Conservation (phyloP, 495 filamentous ascomycete genomes). For the Aspergillus hancockii region DNA sequence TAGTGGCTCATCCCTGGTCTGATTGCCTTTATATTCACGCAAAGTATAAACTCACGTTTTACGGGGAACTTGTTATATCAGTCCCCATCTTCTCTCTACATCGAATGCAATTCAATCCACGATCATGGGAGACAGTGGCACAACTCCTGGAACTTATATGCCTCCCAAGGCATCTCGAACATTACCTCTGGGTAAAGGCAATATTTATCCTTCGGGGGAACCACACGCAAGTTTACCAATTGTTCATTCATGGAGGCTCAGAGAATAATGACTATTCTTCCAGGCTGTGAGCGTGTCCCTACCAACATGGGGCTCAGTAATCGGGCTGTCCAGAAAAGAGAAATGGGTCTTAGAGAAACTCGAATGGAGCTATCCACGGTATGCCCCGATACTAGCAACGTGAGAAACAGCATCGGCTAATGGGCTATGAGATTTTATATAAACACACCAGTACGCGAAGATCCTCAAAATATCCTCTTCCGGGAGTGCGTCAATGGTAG, state of each 20-base stretch:
- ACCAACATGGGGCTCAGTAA: slow-evolving; percentile 3
- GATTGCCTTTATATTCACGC: no score
- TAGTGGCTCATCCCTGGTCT: no score
- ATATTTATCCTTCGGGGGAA: slow-evolving; percentile 1
- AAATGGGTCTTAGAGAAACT: neutral
- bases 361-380: slow-evolving; percentile 7
- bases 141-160: neutral
- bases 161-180: neutral
- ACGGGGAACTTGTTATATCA: no score
- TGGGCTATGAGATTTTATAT: neutral
- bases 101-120: no score
- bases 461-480: neutral
- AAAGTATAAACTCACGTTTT: no score
- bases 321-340: neutral
- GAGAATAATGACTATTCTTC: neutral
- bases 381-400: neutral
- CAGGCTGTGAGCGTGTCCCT: slow-evolving; percentile 7
- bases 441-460: neutral
- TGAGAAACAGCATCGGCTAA: neutral
- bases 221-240: neutral
- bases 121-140: neutral
- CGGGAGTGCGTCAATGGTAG: neutral
- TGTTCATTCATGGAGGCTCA: no score
- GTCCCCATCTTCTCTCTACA: no score
- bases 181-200: slow-evolving; percentile 4